Evolutionary conservation across 768 basidiomycete genomes (phyloP), one percentile per base, ranked within the genome.

Genomic region (Russula dissimulans): DNA sequence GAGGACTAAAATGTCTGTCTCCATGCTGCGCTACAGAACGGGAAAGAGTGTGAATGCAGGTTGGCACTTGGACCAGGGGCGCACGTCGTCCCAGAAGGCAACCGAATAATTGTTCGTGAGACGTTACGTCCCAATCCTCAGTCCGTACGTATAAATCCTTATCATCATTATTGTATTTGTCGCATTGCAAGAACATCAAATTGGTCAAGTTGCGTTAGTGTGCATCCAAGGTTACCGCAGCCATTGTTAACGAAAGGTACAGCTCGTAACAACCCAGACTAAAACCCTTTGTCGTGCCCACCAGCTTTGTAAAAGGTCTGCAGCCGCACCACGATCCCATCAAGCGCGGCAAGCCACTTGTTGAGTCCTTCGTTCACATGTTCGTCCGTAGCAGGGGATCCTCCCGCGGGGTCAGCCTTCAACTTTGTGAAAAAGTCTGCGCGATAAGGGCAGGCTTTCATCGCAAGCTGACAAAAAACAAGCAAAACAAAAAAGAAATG

Each of bases 361-460:
- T 75, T 70, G 34, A 84, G 73, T 59, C 79, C 76, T 49, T 69
- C 72, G 58, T 78, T 70, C 50, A 84, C 75, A 55, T 73, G 75
- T 9, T 77, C 78, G 36, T 72, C 67, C 7, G 80, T 74, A 42
- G 73, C 69, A 9, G 74, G 42, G 2, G 69, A 61, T 0, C 72
- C 74, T 8, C 74, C 72, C 22, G 66, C 66, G 12, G 71, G 71
- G 54, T 75, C 73, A 14, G 68, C 66, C 42, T 78, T 80, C 48
- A 85, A 73, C 72, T 83, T 84, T 47, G 72, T 69, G 72, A 82
- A 84, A 69, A 85, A 81, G 60, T 76, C 77, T 9, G 73, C 75
- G 60, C 83, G 79, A 72, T 82, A 81, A 5, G 83, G 84, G 71
- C 82, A 84, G 5, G 83, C 81, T 70, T 81, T 83, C 82, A 84